phyloP scores from a whole-genome alignment of 768 basidiomycete species.

The Panellus pusillus region DNA sequence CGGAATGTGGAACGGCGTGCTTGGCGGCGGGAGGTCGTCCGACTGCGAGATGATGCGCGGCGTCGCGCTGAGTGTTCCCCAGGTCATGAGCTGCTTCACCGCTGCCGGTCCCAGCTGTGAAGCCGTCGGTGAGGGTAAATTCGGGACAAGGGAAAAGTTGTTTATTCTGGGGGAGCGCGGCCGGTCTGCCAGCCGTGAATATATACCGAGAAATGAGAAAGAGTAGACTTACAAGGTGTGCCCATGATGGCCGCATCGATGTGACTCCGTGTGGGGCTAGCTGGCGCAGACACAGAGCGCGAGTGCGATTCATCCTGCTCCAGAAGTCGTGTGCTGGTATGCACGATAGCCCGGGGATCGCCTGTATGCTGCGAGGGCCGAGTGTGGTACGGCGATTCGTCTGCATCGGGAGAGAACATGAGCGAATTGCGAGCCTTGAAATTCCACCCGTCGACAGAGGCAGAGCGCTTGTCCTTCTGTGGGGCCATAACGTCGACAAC shows the following conservation, averaged over 20 bases:
- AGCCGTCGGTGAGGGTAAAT: slow-evolving; percentile 85
- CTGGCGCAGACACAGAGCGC: slow-evolving; percentile 56
- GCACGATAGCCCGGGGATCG: slow-evolving; percentile 66
- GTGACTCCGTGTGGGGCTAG: slow-evolving; percentile 88
- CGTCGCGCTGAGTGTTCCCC: slow-evolving; percentile 91
- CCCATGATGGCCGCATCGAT: slow-evolving; percentile 93
- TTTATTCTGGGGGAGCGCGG: slow-evolving; percentile 54
- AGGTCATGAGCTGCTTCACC: slow-evolving; percentile 94
- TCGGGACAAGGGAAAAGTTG: slow-evolving; percentile 77
- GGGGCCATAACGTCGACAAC: slow-evolving; percentile 78
- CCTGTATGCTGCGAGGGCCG: slow-evolving; percentile 32
- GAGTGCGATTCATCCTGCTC: slow-evolving; percentile 54
- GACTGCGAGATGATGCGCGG: slow-evolving; percentile 79
- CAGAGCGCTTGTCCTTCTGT: slow-evolving; percentile 67
- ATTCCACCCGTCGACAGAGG: slow-evolving; percentile 78
- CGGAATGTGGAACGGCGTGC: slow-evolving; percentile 76
- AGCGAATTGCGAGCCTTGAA: slow-evolving; percentile 92
- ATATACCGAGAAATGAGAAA: slow-evolving; percentile 1
- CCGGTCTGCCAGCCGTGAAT: slow-evolving; percentile 47
- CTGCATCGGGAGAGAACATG: slow-evolving; percentile 94
- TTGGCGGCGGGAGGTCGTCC: slow-evolving; percentile 50
- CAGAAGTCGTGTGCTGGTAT: slow-evolving; percentile 78
- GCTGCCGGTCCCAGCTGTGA: slow-evolving; percentile 77
- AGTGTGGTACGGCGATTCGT: slow-evolving; percentile 72
- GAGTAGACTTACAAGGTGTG: slow-evolving; percentile 67